phyloP scores from a whole-genome alignment of 1,284 basidiomycete species.

The Tilletia caries region DNA sequence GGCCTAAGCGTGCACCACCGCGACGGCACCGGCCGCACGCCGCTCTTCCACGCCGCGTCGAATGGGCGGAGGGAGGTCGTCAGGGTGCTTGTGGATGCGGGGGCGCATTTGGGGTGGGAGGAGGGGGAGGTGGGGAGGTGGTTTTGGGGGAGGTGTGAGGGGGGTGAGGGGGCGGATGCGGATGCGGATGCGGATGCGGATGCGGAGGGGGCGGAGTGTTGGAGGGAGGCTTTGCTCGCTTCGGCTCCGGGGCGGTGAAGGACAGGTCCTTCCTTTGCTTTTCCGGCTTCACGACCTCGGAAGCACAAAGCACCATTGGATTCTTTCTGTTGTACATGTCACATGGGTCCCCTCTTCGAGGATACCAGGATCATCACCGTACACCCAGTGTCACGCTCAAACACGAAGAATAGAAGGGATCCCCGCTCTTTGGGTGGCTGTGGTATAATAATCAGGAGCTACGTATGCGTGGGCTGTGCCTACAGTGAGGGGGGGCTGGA shows the following conservation, averaged over 20 bases:
- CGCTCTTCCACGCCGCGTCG: constrained; percentile 57
- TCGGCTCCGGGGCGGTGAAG: too few species aligned
- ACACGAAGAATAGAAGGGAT: not conserved
- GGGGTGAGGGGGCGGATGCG: not conserved
- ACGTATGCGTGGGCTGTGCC: too few species aligned
- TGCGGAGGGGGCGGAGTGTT: not conserved
- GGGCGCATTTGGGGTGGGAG: constrained; percentile 44
- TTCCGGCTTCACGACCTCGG: too few species aligned
- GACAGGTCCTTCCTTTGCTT: too few species aligned
- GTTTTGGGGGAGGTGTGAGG: not conserved
- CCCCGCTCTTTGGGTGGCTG: not conserved
- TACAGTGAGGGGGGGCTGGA: not conserved
- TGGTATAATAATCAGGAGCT: not conserved
- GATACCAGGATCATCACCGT: too few species aligned
- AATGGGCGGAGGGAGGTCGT: constrained; percentile 35
- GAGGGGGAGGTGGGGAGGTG: constrained; percentile 31
- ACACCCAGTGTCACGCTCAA: not conserved
- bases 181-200: too few species aligned
- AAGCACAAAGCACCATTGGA: too few species aligned
- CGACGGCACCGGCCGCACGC: constrained; percentile 72
- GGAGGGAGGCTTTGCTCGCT: not conserved
- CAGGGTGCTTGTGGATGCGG: constrained; percentile 38
- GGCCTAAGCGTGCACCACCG: constrained; percentile 79
- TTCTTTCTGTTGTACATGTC: too few species aligned
- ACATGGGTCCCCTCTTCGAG: too few species aligned